phyloP scores from a whole-genome alignment of 2,329 filamentous ascomycete genomes.

The Tetracladium maxilliforme region DNA sequence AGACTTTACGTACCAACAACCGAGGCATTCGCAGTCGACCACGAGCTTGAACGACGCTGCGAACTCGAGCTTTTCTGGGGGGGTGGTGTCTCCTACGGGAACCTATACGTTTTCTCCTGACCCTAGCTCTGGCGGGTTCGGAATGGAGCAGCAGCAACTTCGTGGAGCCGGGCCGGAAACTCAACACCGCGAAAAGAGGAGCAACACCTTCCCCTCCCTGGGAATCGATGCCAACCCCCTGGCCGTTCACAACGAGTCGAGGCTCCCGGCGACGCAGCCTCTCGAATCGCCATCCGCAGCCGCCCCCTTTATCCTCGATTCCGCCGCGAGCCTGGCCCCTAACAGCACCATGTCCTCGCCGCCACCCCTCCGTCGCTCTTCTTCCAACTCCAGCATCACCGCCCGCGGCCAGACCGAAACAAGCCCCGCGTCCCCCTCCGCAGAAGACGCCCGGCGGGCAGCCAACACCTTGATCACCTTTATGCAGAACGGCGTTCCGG shows the following conservation, averaged over 20 bases:
- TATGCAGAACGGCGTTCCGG: constrained; percentile 54
- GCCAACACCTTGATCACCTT: constrained; percentile 72
- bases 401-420: constrained; percentile 12
- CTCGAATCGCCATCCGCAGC: constrained; percentile 34
- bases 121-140: constrained; percentile 52
- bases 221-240: too few relatives aligned
- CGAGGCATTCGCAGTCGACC: too few relatives aligned
- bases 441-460: constrained; percentile 74
- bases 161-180: not conserved
- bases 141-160: constrained; percentile 6
- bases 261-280: constrained; percentile 35
- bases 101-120: constrained; percentile 67
- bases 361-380: constrained; percentile 15
- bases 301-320: constrained; percentile 16
- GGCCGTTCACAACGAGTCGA: constrained; percentile 28
- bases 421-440: constrained; percentile 49
- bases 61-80: constrained; percentile 54
- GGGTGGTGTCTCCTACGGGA: constrained; percentile 58
- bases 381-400: constrained; percentile 40
- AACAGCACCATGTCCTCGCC: constrained; percentile 26
- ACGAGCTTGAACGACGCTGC: constrained; percentile 50
- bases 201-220: constrained; percentile 66
- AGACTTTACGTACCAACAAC: too few relatives aligned
- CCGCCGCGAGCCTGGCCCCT: constrained; percentile 25
- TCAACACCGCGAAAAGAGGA: too few relatives aligned